Percentiles rank a stretch among this genome's conserved stretches.
phyloP scores from a whole-genome alignment of 805 yeast species.

The Metschnikowia sp. region DNA sequence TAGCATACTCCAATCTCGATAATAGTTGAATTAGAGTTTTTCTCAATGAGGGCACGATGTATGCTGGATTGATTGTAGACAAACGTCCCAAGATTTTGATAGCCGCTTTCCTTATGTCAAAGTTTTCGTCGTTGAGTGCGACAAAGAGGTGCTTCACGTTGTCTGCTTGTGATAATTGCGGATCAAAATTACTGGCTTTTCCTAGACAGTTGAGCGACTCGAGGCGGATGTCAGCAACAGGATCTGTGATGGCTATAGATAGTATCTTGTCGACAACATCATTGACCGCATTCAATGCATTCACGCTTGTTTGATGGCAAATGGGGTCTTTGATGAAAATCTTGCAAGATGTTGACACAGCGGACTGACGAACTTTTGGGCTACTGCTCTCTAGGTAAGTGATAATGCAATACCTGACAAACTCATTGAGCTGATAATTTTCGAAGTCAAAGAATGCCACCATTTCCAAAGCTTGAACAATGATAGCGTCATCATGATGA shows the following conservation, averaged over 20 bases:
- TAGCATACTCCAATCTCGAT: slow-evolving; percentile 81
- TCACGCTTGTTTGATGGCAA: slow-evolving; percentile 76
- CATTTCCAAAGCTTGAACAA: slow-evolving; percentile 78
- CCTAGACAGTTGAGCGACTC: slow-evolving; percentile 69
- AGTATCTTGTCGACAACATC: slow-evolving; percentile 79
- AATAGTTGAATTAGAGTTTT: slow-evolving; percentile 81
- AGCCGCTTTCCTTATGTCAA: slow-evolving; percentile 76
- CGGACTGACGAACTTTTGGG: slow-evolving; percentile 75
- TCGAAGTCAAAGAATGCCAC: slow-evolving; percentile 71
- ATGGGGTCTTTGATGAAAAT: slow-evolving; percentile 77
- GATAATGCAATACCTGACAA: slow-evolving; percentile 82
- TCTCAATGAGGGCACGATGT: slow-evolving; percentile 87
- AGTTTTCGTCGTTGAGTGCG: slow-evolving; percentile 87
- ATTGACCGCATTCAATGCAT: slow-evolving; percentile 77
- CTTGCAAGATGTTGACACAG: slow-evolving; percentile 79
- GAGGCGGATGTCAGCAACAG: slow-evolving; percentile 77
- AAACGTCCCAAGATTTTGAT: slow-evolving; percentile 79
- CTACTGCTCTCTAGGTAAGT: slow-evolving; percentile 78
- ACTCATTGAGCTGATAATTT: slow-evolving; percentile 76
- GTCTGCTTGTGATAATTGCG: slow-evolving; percentile 91
- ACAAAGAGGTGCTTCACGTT: slow-evolving; percentile 81
- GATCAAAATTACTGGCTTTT: slow-evolving; percentile 69
- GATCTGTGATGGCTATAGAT: slow-evolving; percentile 84
- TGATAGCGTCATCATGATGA: slow-evolving; percentile 41
- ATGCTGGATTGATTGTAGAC: slow-evolving; percentile 87